These are phyloP conservation scores for Mycena indigotica DNA, from an alignment of 768 basidiomycete genomes.

Conservation along the genomic window DNA sequence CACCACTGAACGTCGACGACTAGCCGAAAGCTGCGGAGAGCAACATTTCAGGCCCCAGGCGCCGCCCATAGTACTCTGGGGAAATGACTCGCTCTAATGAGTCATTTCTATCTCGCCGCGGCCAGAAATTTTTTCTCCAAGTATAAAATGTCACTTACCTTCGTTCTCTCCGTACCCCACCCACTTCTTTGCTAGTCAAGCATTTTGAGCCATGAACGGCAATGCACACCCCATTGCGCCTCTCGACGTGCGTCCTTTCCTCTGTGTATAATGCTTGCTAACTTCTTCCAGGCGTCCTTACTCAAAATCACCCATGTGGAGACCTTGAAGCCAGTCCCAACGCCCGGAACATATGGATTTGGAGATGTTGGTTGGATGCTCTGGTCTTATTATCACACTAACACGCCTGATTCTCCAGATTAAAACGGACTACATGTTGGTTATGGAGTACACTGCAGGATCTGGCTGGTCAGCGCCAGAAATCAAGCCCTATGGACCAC, in stretches of 20 bases:
- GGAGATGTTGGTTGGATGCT: slow-evolving; percentile 48
- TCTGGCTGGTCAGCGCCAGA: slow-evolving; percentile 73
- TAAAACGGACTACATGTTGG: slow-evolving; percentile 81
- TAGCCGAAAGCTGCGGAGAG: no score
- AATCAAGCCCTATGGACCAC: slow-evolving; percentile 73
- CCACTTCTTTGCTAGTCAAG: no score
- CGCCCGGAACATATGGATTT: slow-evolving; percentile 51
- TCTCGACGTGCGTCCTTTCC: slow-evolving; percentile 3
- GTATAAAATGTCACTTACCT: not conserved
- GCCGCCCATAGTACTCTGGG: no score
- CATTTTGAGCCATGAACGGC: slow-evolving; percentile 8
- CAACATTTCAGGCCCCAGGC: no score
- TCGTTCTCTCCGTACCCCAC: not conserved
- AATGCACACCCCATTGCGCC: slow-evolving; percentile 6
- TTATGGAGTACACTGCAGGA: slow-evolving; percentile 60
- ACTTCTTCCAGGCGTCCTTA: slow-evolving; percentile 50
- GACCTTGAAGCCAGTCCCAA: slow-evolving; percentile 52
- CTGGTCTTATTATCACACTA: not conserved
- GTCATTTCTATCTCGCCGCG: no score
- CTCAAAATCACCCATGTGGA: slow-evolving; percentile 50
- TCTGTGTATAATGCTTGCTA: not conserved
- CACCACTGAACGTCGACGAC: no score
- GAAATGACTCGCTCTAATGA: no score
- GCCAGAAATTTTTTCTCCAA: not conserved
- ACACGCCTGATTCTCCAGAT: slow-evolving; percentile 38